phyloP scores from a whole-genome alignment of 2,329 filamentous ascomycete genomes.

The Mycosphaerella arachidis region DNA sequence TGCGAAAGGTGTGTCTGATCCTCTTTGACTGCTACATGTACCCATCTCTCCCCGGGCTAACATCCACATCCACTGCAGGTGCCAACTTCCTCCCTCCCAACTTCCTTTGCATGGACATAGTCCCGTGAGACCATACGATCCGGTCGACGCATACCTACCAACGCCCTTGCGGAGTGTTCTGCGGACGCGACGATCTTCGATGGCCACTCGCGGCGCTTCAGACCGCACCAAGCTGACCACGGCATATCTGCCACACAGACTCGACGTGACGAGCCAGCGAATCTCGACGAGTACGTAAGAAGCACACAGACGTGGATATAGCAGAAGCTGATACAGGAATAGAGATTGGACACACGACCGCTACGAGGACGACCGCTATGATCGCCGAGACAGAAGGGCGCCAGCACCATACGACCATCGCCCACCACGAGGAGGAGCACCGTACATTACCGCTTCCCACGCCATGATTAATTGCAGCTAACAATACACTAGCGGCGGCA shows the following conservation, averaged over 20 bases:
- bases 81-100: constrained; percentile 40
- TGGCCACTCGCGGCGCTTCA: constrained; percentile 15
- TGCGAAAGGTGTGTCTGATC: constrained; percentile 69
- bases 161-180: constrained; percentile 4
- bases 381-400: constrained; percentile 18
- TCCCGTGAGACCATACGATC: constrained; percentile 27
- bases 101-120: constrained; percentile 18
- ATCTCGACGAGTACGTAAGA: constrained; percentile 62
- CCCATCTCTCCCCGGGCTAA: constrained; percentile 1
- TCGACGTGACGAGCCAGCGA: constrained; percentile 35
- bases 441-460: constrained; percentile 9
- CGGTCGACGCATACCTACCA: constrained; percentile 11
- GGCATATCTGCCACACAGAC: constrained; percentile 31
- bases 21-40: no score
- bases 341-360: constrained; percentile 82
- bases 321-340: constrained; percentile 18
- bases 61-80: constrained; percentile 28
- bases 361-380: constrained; percentile 32
- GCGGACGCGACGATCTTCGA: constrained; percentile 22
- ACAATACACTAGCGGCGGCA: constrained; percentile 18
- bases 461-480: not conserved
- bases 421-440: constrained; percentile 9
- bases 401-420: constrained; percentile 19
- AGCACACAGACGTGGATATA: not conserved
- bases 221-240: constrained; percentile 34